Evolutionary conservation across 73 alveolate genomes (phyloP), one percentile per base, ranked within the genome.

Genomic region (Effrenium voratum): DNA sequence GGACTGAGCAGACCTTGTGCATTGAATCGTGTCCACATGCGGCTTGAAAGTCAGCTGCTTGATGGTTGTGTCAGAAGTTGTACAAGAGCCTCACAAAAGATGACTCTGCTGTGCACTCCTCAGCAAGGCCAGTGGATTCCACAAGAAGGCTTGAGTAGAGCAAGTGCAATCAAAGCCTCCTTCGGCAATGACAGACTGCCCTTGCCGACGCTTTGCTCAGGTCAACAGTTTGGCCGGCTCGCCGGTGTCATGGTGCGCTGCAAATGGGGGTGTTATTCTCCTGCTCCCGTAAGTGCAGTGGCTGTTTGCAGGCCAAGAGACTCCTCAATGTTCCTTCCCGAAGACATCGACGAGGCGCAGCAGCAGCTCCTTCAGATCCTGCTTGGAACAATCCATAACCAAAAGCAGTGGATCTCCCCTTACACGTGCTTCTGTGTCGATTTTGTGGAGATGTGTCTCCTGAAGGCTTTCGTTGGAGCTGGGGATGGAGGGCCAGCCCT

Each of bases 81-180:
- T 87, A 87, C 95, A 87, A 87, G 84, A 87, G 95, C 68, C 84
- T 87, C 36, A 87, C 95, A 28, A 87, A 87, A 50, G 95, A 87
- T 43, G 95, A 87, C 72, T 40, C 95, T 10, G 63, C 75, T 19
- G 95, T 41, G 22, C 34, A 41, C 38, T 6, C n/a, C 95, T 44
- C 81, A 84, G 93, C n/a, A 12, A 3, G n/a, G 45, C 38, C 1
- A 6, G 12, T 57, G 70, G 12, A 1, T 57, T 13, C 34, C 72
- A 4, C 1, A 57, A 26, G 72, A 13, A 26, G 19, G 28, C 19
- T 24, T 57, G 2, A 32, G 72, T 24, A 26, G 2, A 22, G 70
- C 70, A 57, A 4, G 70, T 57, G 30, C 36, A n/a, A n/a, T n/a
- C n/a, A n/a, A n/a, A n/a, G n/a, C n/a, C n/a, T n/a, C n/a, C n/a